phyloP scores from a whole-genome alignment of 2,329 filamentous ascomycete genomes.

The Exophiala lecanii-corni region DNA sequence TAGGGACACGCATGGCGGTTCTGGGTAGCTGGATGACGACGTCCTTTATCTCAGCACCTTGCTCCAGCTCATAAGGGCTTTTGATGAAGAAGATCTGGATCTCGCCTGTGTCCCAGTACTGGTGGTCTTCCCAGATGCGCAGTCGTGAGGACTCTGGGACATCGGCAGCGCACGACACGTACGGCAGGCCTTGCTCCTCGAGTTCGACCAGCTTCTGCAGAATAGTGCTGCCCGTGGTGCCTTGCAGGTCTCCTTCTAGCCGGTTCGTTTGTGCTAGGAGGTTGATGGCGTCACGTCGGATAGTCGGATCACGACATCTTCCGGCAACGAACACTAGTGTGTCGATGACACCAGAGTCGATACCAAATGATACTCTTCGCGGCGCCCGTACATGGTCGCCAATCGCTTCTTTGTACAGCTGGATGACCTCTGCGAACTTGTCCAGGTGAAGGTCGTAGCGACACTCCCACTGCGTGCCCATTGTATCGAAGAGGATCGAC shows the following conservation, averaged over 20 bases:
- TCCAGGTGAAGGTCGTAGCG: constrained; percentile 27
- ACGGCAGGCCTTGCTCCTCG: constrained; percentile 20
- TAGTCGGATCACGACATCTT: constrained; percentile 30
- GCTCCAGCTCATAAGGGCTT: constrained; percentile 21
- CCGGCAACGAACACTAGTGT: constrained; percentile 28
- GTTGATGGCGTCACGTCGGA: constrained; percentile 28
- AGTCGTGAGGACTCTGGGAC: constrained; percentile 20
- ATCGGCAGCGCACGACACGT: constrained; percentile 15
- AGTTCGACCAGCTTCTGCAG: constrained; percentile 19
- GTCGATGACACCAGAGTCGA: constrained; percentile 30
- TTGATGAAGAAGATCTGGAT: constrained; percentile 24
- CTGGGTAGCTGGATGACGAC: constrained; percentile 16
- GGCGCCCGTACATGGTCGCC: constrained; percentile 14
- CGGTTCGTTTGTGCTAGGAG: constrained; percentile 25
- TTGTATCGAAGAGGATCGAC: constrained; percentile 22
- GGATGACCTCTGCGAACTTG: constrained; percentile 28
- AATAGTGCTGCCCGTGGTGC: constrained; percentile 19
- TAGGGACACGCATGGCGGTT: constrained; percentile 12
- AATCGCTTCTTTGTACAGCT: constrained; percentile 26
- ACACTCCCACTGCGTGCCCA: constrained; percentile 18
- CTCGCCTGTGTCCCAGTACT: constrained; percentile 24
- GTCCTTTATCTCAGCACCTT: constrained; percentile 18
- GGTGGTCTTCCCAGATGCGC: constrained; percentile 25
- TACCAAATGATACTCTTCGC: constrained; percentile 27
- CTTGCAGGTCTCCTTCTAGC: constrained; percentile 24